Percentiles rank a stretch among this genome's conserved stretches.
Evolutionary conservation across 306 rosid species (phyloP).

Genomic region (Begonia masoniana): DNA sequence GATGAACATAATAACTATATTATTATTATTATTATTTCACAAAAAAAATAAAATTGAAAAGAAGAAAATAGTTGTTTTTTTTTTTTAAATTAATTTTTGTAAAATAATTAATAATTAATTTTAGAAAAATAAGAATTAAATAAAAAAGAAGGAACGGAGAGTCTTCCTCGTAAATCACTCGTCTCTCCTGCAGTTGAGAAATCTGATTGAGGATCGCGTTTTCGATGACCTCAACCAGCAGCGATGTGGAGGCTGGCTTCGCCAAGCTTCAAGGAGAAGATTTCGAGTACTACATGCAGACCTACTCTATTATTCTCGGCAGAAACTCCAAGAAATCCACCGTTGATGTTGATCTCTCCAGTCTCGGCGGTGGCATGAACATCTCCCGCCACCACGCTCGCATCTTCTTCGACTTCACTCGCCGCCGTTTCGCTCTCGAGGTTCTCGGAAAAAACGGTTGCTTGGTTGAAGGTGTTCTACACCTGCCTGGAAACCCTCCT

Average conservation of each 20-base stretch:
- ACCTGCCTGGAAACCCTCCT: constrained; percentile 82
- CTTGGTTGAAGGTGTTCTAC: constrained; percentile 91
- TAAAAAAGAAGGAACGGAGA: too few species aligned
- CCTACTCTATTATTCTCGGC: constrained; percentile 91
- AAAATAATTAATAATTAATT: too few species aligned
- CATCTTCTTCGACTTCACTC: constrained; percentile 89
- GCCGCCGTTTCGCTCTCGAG: constrained; percentile 94
- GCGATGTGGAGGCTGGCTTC: constrained; percentile 96
- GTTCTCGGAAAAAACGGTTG: constrained; percentile 95
- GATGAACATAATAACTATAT: too few species aligned
- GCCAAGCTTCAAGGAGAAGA: constrained; percentile 98
- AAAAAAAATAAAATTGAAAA: too few species aligned
- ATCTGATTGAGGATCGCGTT: neutral
- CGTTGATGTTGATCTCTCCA: constrained; percentile 93
- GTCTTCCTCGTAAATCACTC: too few species aligned
- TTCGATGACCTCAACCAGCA: constrained; percentile 28
- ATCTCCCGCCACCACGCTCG: constrained; percentile 98
- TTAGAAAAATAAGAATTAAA: too few species aligned
- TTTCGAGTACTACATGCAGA: constrained; percentile 98
- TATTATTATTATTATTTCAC: too few species aligned
- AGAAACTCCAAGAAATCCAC: constrained; percentile 94
- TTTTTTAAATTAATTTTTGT: too few species aligned
- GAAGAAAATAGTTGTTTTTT: too few species aligned
- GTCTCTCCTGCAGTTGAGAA: too few species aligned
- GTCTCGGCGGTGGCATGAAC: constrained; percentile 99